Conservation (phyloP, 345 rosid genomes). For the Rhodomyrtus tomentosa region DNA sequence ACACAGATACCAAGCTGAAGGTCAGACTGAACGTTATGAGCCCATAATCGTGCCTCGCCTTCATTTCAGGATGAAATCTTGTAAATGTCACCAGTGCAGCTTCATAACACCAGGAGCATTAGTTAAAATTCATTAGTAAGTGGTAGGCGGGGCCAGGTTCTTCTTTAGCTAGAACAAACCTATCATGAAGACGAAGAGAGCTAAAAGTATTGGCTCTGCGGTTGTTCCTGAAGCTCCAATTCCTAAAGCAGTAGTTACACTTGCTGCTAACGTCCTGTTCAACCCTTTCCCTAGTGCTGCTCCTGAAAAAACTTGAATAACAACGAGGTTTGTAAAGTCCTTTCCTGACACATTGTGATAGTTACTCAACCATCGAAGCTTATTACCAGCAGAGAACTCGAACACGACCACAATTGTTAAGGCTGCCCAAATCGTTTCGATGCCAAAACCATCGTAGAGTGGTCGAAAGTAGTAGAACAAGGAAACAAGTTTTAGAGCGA, state of each 20-base stretch:
- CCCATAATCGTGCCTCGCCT: slow-evolving; percentile 26
- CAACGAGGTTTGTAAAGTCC: not conserved
- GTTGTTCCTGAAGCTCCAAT: slow-evolving; percentile 9
- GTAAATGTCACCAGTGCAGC: slow-evolving; percentile 15
- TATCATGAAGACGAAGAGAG: not conserved
- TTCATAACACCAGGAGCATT: not conserved
- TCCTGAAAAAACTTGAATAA: not conserved
- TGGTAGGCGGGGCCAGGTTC: not conserved
- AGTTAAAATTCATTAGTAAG: not conserved
- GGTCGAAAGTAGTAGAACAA: slow-evolving; percentile 18
- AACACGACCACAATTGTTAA: slow-evolving; percentile 23
- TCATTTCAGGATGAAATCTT: slow-evolving; percentile 20
- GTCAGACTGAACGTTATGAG: slow-evolving; percentile 24
- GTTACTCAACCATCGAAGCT: not conserved
- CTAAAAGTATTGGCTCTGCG: not conserved
- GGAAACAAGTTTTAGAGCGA: slow-evolving; percentile 28
- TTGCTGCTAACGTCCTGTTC: slow-evolving; percentile 27
- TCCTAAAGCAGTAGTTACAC: slow-evolving; percentile 17
- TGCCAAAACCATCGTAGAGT: slow-evolving; percentile 15
- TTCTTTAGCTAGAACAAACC: not conserved
- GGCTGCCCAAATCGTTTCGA: slow-evolving; percentile 27
- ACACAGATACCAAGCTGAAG: slow-evolving; percentile 23
- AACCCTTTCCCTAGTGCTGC: slow-evolving; percentile 30
- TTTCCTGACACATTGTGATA: not conserved
- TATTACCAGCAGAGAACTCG: slow-evolving; percentile 29